Conservation (phyloP, 192 early-diverging fungal species). For the Cladochytrium replicatum region DNA sequence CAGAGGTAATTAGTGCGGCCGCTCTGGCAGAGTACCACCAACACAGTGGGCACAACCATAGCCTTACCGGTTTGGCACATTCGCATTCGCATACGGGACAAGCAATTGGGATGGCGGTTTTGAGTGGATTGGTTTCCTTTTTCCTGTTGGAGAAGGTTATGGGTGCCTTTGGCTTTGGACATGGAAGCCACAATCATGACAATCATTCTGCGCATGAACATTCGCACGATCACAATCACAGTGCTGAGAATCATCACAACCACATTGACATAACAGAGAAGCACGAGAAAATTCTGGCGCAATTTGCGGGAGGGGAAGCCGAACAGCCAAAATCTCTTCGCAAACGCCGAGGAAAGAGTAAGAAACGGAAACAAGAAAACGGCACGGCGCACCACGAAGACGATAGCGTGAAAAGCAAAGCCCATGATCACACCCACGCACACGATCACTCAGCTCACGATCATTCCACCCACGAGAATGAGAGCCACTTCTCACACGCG, state of each 20-base stretch:
- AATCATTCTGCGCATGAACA: conserved; percentile 47
- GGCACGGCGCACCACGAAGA: conserved; percentile 20
- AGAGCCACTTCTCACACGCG: conserved; percentile 60
- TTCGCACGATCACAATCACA: conserved; percentile 26
- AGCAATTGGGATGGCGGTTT: conserved; percentile 63
- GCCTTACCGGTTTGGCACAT: conserved; percentile 28
- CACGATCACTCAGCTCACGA: too few relatives aligned
- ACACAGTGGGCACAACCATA: conserved; percentile 24
- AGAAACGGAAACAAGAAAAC: conserved; percentile 12
- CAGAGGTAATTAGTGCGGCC: conserved; percentile 60
- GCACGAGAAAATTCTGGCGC: conserved; percentile 17
- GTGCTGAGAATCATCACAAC: conserved; percentile 19
- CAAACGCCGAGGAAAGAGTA: conserved; percentile 6
- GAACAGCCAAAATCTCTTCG: conserved; percentile 4
- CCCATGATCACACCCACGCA: conserved; percentile 19
- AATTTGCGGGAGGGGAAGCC: conserved; percentile 6
- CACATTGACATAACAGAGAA: conserved; percentile 16
- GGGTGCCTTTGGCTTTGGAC: conserved; percentile 60
- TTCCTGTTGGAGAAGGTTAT: conserved; percentile 77
- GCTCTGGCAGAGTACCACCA: conserved; percentile 7
- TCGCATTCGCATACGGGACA: conserved; percentile 41
- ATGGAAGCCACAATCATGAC: conserved; percentile 38
- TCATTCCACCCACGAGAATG: too few relatives aligned
- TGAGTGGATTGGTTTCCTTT: conserved; percentile 64
- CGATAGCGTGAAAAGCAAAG: conserved; percentile 20